Evolutionary conservation across 495 filamentous ascomycete genomes (phyloP), one percentile per base, ranked within the genome.

Genomic region (Penicillium herquei): DNA sequence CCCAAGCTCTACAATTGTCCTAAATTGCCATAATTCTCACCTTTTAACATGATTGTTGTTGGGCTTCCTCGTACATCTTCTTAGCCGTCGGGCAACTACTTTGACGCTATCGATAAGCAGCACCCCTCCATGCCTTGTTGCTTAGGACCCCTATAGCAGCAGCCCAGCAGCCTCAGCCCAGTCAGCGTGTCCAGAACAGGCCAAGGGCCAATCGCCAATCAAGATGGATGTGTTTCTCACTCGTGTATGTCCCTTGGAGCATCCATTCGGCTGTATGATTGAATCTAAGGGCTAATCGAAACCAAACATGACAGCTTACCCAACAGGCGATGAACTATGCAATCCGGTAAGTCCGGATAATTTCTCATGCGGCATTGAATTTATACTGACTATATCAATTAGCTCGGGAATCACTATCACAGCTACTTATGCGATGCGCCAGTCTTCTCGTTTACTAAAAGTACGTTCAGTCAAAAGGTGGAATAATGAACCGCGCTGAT

Each of bases 281-380:
- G 21, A 26, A 26, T 26, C 21, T 26, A 26, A 26, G 21, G 48
- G 18, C 40, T 46, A 32, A 39, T 31, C 32, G 9, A 16, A 7
- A 21, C 11, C 5, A 14, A 21, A 14, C 11, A 13, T 51, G 34
- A 42, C 51, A 88, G 85, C 73, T 89, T 62, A 89, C 87, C 44
- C 81, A 88, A 65, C 91, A 96, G 75, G 90, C 91, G 44, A 87
- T 92, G 83, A 96, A 91, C 72, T 92, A 90, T 81, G 91, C 90
- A 70, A 89, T 96, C 57, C 78, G 85, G 80, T 85, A 71, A 45
- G 57, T 6, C 18, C 14, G 45, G 8, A 33, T 18, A 8, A 18
- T 26, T 39, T 49, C 11, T 4, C 14, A 37, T 13, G 7, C 21
- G 32, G 31, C 0, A 2, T 12, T 30, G 11, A 1, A 44, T 6